Base-by-base conservation (phyloP, 805 yeast species). In the Debaryomyces prosopidis region DNA sequence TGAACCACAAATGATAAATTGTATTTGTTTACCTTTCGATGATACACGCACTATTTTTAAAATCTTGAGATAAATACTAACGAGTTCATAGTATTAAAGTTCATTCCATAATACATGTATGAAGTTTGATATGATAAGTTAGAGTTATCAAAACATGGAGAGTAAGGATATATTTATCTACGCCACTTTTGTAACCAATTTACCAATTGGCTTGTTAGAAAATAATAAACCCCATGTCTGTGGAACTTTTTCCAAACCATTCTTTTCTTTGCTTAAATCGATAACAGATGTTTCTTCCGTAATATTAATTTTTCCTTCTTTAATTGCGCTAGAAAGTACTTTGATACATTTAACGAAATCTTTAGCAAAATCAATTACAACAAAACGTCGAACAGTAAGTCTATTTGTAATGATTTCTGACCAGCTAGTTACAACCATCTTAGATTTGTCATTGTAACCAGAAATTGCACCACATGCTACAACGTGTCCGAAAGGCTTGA, bases 391-490 rank as follows among this genome's bases (percentile, higher is more conserved):
- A 26, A 81, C 70, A 0, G 65, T 68, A 42, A 84, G 59, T 57
- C 86, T 72, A 57, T 73, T 79, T 34, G 71, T 65, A 49, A 81
- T 71, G 33, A 83, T 73, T 39, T 62, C 50, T 11, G 61, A 48
- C 68, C 79, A 78, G 42, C 64, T 68, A 30, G 62, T 61, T 53
- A 79, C 69, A 1, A 57, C 63, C 16, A 61, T 54, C 42, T 68
- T 65, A 8, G 55, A 55, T 10, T 53, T 46, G 48, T 76, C 76
- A 55, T 81, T 79, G 60, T 82, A 83, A 40, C 80, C 79, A 28
- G 86, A 64, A 48, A 84, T 80, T 12, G 82, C 73, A 49, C 89
- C 89, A 65, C 86, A 81, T 12, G 81, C 83, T 44, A 81, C 58
- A 34, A 84, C 63, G 30, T 59, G 64, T 35, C 80, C 82, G 33